Evolutionary conservation across 768 basidiomycete genomes (phyloP).

Genomic region (Leccinum fibrillosum): DNA sequence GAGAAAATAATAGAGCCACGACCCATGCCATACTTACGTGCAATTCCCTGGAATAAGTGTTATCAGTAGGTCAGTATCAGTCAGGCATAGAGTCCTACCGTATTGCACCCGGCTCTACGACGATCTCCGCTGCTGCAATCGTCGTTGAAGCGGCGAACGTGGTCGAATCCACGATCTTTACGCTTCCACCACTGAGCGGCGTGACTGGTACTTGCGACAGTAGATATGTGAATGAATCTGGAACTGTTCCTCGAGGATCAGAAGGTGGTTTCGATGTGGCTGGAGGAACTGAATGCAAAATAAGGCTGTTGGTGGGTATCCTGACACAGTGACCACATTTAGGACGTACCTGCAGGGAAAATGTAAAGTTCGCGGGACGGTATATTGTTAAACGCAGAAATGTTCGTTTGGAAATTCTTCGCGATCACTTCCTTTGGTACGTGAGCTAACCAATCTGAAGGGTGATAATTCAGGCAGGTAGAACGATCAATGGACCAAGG

Average conservation of each 20-base stretch:
- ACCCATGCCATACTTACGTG: slow-evolving; percentile 38
- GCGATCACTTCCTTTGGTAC: slow-evolving; percentile 51
- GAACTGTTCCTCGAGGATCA: slow-evolving; percentile 37
- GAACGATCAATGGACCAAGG: slow-evolving; percentile 20
- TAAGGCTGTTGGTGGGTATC: not conserved
- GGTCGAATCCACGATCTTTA: slow-evolving; percentile 55
- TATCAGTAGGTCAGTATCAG: not conserved
- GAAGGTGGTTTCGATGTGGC: slow-evolving; percentile 32
- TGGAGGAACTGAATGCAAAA: slow-evolving; percentile 30
- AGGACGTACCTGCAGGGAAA: slow-evolving; percentile 34
- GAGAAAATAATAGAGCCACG: not conserved
- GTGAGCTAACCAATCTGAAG: slow-evolving; percentile 57
- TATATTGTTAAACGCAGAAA: slow-evolving; percentile 49
- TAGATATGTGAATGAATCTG: slow-evolving; percentile 46
- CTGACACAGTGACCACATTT: not conserved
- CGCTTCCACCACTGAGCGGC: slow-evolving; percentile 47
- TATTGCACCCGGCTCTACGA: slow-evolving; percentile 53
- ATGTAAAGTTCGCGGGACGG: slow-evolving; percentile 54
- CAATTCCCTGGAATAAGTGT: slow-evolving; percentile 40
- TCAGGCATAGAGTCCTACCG: slow-evolving; percentile 33
- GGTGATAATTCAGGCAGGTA: not conserved
- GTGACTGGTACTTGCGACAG: slow-evolving; percentile 45
- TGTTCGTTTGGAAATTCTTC: slow-evolving; percentile 52
- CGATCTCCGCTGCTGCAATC: slow-evolving; percentile 54
- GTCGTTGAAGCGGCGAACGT: slow-evolving; percentile 48